Evolutionary conservation across 345 rosid species (phyloP).

Genomic region (Aethionema arabicum): DNA sequence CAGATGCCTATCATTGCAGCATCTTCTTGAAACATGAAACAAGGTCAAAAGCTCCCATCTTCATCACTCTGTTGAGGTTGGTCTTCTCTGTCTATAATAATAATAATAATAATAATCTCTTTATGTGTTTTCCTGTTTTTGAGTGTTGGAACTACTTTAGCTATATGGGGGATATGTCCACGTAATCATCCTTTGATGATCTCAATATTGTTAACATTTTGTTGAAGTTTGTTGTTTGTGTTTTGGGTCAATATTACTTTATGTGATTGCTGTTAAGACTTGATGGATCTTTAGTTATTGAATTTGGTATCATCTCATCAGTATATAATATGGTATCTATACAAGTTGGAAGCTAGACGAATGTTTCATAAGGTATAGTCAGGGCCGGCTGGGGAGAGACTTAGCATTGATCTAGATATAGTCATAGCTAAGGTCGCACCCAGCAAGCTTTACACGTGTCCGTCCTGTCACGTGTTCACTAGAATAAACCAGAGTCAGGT

Average conservation of each 20-base stretch:
- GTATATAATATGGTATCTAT: too few species aligned
- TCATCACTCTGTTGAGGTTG: conserved; percentile 9
- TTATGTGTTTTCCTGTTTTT: neutral
- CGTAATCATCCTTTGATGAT: neutral
- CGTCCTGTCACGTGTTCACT: conserved; percentile 56
- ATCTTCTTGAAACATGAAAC: conserved; percentile 44
- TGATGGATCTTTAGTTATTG: conserved; percentile 15
- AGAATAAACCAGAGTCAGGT: neutral
- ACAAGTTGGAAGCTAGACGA: too few species aligned
- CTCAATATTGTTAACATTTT: conserved; percentile 6
- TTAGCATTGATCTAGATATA: conserved; percentile 88
- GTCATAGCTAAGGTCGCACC: conserved; percentile 85
- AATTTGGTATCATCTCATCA: neutral
- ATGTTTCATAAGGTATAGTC: too few species aligned
- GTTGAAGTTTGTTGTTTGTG: neutral
- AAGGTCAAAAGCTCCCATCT: conserved; percentile 4
- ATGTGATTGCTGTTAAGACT: neutral
- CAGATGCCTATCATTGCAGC: conserved; percentile 60
- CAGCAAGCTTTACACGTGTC: conserved; percentile 72
- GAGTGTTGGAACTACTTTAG: neutral
- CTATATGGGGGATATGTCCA: conserved; percentile 11
- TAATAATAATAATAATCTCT: conserved; percentile 3
- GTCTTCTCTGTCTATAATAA: conserved; percentile 10
- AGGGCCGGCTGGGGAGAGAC: too few species aligned
- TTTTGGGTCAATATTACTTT: conserved; percentile 1